phyloP scores from a whole-genome alignment of 1,139 yeast species.

The Nakaseomyces kungkrabaensis region DNA sequence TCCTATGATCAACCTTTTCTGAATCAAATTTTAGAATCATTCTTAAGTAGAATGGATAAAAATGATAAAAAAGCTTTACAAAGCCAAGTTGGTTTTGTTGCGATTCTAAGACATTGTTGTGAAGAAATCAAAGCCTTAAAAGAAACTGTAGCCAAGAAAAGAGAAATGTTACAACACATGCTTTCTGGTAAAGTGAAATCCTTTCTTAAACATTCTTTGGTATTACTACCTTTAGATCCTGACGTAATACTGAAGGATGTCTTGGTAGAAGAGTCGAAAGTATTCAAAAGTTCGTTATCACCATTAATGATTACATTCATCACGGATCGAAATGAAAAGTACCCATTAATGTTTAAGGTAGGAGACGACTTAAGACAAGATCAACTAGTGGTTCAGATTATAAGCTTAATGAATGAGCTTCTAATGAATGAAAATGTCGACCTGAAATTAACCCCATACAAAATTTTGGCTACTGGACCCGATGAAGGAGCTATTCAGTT shows the following conservation, averaged over 20 bases:
- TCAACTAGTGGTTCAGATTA: conserved; percentile 88
- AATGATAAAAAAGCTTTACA: conserved; percentile 26
- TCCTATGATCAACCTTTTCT: conserved; percentile 53
- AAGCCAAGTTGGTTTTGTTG: conserved; percentile 38
- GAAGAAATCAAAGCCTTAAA: conserved; percentile 37
- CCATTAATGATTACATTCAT: conserved; percentile 77
- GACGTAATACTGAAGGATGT: conserved; percentile 55
- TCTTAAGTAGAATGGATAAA: conserved; percentile 24
- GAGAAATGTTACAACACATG: conserved; percentile 36
- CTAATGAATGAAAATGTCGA: conserved; percentile 85
- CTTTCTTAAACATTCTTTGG: conserved; percentile 19
- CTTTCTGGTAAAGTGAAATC: conserved; percentile 29
- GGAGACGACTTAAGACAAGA: conserved; percentile 97
- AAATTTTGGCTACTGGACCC: conserved; percentile 83
- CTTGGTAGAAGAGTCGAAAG: conserved; percentile 69
- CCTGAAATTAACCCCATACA: conserved; percentile 76
- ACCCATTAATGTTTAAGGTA: conserved; percentile 83
- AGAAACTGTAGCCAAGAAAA: conserved; percentile 49
- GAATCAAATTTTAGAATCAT: conserved; percentile 31
- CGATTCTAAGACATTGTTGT: conserved; percentile 36
- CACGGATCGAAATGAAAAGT: conserved; percentile 41
- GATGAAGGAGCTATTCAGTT: conserved; percentile 89
- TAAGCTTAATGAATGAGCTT: conserved; percentile 82
- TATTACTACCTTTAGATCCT: conserved; percentile 32
- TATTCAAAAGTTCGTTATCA: conserved; percentile 81